Conservation (phyloP, 2,329 filamentous ascomycete species). For the Domatiomyces globalis region DNA sequence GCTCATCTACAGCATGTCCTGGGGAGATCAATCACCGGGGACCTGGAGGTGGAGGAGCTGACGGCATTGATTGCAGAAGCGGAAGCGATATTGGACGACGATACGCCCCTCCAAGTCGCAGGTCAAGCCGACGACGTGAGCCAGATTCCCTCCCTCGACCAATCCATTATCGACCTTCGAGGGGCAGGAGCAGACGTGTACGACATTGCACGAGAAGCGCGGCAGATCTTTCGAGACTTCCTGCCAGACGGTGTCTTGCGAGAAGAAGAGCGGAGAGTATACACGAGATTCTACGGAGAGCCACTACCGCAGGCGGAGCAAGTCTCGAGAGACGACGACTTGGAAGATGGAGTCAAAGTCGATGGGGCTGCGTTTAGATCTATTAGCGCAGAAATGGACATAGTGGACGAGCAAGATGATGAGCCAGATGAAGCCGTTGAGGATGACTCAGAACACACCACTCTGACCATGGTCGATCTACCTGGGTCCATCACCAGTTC, state of each 20-base stretch:
- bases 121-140: neutral
- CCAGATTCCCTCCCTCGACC: neutral
- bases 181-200: slow-evolving; percentile 35
- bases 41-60: slow-evolving; percentile 9
- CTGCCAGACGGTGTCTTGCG: slow-evolving; percentile 59
- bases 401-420: slow-evolving; percentile 27
- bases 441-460: slow-evolving; percentile 24
- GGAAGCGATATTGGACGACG: neutral
- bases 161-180: slow-evolving; percentile 1
- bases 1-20: slow-evolving; percentile 9
- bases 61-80: slow-evolving; percentile 1
- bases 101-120: neutral
- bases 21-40: slow-evolving; percentile 11
- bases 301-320: slow-evolving; percentile 31
- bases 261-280: slow-evolving; percentile 57
- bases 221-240: slow-evolving; percentile 61
- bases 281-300: slow-evolving; percentile 67
- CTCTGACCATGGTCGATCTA: neutral
- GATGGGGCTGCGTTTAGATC: slow-evolving; percentile 10
- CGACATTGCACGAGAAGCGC: slow-evolving; percentile 52
- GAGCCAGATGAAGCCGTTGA: slow-evolving; percentile 32
- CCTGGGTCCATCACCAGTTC: slow-evolving; percentile 1
- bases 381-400: slow-evolving; percentile 23
- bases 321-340: slow-evolving; percentile 3
- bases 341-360: slow-evolving; percentile 4